Base-by-base conservation (phyloP, 805 yeast species). In the Tanozyma kutaoensis region DNA sequence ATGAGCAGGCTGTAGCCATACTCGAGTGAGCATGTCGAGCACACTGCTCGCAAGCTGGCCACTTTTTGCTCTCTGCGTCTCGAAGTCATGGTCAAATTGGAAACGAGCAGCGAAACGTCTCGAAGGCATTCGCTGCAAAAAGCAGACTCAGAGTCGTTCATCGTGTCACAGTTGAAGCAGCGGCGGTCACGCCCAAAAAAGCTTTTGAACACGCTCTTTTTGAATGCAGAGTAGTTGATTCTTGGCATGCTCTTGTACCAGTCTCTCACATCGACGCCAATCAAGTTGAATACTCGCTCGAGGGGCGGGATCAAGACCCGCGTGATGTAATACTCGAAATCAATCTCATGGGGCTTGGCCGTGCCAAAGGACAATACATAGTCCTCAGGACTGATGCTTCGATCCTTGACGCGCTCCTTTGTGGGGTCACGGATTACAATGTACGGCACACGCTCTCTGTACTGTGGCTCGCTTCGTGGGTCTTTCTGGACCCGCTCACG, bases 231-330 rank as follows among this genome's bases (percentile, higher is more conserved):
- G 22, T 30, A 37, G 5, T 38, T 35, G n/a, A 33, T 25, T 22
- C 44, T 48, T 0, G 93, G 82, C 56, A 85, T 58, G 15, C 72
- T 80, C 8, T 50, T 49, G 35, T 73, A 80, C 98, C 98, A 91
- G 4, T 57, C 58, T 23, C 59, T 58, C 5, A 86, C 63, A 50
- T 84, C 78, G 3, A 79, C 91, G 0, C 98, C 98, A 31, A 84
- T 52, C 10, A 88, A 50, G 39, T 73, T 78, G 49, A 91, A 80
- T 2, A 88, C 55, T 32, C 98, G 55, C 35, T 82, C 93, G 29
- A 91, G 52, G 0, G 98, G 97, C 2, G 98, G 97, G 7, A 88
- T 71, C 25, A 91, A 50, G 2, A 82, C 82, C 42, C 81, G 77
- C 3, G 68, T 67, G 25, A 91, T 84, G 48, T 91, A 91, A 45